Evolutionary conservation across 148 eudicot species (phyloP).

Genomic region (Chenopodium suecicum): DNA sequence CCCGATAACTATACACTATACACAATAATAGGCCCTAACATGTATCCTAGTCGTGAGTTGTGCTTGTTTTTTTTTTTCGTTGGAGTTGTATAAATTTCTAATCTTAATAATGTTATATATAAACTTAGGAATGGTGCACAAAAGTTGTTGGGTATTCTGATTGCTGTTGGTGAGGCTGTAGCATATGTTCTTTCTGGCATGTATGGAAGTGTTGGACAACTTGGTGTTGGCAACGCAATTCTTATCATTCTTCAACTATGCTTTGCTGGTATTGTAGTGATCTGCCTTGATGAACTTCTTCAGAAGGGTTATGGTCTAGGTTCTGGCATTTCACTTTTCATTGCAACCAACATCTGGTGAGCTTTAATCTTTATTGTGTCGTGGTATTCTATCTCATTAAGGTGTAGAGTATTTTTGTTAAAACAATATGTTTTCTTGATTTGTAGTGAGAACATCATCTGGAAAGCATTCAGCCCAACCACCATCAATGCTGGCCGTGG

Average conservation of each 20-base stretch:
- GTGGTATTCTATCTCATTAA: background rate
- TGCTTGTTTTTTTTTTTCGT: background rate
- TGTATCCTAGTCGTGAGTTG: no score
- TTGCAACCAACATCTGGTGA: slow-evolving; percentile 82
- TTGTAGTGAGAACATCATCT: slow-evolving; percentile 73
- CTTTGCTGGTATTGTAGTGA: slow-evolving; percentile 80
- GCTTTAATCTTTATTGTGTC: background rate
- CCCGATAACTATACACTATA: no score
- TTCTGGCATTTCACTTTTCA: slow-evolving; percentile 81
- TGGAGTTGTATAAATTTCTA: background rate
- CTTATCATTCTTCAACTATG: slow-evolving; percentile 76
- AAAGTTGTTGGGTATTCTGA: slow-evolving; percentile 76
- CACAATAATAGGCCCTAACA: no score
- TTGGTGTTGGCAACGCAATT: slow-evolving; percentile 79
- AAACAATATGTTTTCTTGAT: slow-evolving; percentile 3
- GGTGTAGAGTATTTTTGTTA: background rate
- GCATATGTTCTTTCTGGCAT: slow-evolving; percentile 90
- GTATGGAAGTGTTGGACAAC: slow-evolving; percentile 81
- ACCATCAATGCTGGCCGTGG: slow-evolving; percentile 83
- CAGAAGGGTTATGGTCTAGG: slow-evolving; percentile 94
- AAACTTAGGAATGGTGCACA: slow-evolving; percentile 72
- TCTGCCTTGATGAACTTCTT: slow-evolving; percentile 83
- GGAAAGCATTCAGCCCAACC: slow-evolving; percentile 87
- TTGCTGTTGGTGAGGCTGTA: slow-evolving; percentile 85
- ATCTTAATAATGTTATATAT: background rate